Conservation (phyloP, 1,284 basidiomycete genomes). For the Pulveroboletus sp. region DNA sequence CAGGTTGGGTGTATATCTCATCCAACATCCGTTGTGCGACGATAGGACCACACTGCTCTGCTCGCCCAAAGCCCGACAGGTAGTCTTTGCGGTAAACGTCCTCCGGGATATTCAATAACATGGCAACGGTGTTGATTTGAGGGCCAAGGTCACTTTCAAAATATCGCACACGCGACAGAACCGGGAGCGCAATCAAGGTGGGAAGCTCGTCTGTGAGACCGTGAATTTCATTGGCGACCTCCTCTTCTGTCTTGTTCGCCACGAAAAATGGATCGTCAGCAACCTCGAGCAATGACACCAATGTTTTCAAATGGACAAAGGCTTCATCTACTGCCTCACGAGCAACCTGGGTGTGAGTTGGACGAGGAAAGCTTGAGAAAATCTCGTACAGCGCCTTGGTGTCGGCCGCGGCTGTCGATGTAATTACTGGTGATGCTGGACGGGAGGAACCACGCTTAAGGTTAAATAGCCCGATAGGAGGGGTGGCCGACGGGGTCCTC, state of each 20-base stretch:
- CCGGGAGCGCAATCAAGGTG: slow-evolving; percentile 66
- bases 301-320: slow-evolving; percentile 58
- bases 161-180: slow-evolving; percentile 51
- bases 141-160: slow-evolving; percentile 30
- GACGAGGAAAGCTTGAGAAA: slow-evolving; percentile 60
- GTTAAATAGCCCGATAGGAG: slow-evolving; percentile 59
- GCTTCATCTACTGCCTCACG: slow-evolving; percentile 78
- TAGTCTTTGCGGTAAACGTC: slow-evolving; percentile 65
- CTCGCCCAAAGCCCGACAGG: slow-evolving; percentile 70
- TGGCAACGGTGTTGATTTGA: slow-evolving; percentile 44
- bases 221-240: slow-evolving; percentile 46
- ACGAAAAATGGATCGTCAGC: slow-evolving; percentile 35
- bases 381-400: slow-evolving; percentile 60
- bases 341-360: slow-evolving; percentile 55
- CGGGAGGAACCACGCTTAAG: slow-evolving; percentile 70
- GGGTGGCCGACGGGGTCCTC: slow-evolving; percentile 56
- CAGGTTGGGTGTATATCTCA: slow-evolving; percentile 39
- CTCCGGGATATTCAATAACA: slow-evolving; percentile 58
- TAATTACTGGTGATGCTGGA: slow-evolving; percentile 55
- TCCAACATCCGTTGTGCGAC: slow-evolving; percentile 60
- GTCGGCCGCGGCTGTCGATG: slow-evolving; percentile 53
- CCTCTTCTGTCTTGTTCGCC: slow-evolving; percentile 27
- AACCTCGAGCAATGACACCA: slow-evolving; percentile 58
- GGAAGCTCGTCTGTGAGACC: slow-evolving; percentile 62
- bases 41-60: slow-evolving; percentile 66